Conservation (phyloP, 139 green algal genomes). For the Chlamydomonas urium region DNA sequence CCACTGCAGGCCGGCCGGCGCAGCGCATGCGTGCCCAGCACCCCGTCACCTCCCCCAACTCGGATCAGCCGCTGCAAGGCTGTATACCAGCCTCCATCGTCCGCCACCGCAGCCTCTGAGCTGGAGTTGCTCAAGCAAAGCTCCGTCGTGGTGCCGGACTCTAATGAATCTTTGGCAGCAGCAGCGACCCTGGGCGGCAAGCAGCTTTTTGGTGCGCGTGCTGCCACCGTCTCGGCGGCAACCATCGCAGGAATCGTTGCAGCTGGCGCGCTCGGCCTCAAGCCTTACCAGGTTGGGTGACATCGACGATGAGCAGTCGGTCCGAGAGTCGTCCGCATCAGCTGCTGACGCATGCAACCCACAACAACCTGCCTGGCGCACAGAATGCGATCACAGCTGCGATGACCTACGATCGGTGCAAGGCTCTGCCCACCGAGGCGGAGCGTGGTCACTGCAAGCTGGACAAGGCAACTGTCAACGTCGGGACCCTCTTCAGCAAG, state of each 20-base stretch:
- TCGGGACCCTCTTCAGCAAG: slow-evolving; percentile 1
- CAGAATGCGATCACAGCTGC: slow-evolving; percentile 14
- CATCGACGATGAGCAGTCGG: background rate
- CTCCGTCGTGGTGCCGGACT: background rate
- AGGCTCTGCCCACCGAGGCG: background rate
- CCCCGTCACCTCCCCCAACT: too few relatives aligned
- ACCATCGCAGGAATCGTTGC: background rate
- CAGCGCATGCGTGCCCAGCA: too few relatives aligned
- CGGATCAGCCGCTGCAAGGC: too few relatives aligned
- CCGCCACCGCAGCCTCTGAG: background rate
- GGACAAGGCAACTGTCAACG: slow-evolving; percentile 8
- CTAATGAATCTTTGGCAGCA: background rate
- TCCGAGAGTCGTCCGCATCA: background rate
- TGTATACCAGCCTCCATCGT: background rate
- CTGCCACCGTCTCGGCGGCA: background rate
- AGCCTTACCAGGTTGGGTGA: background rate
- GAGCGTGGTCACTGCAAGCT: slow-evolving; percentile 1
- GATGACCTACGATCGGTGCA: slow-evolving; percentile 4
- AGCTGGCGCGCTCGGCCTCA: background rate
- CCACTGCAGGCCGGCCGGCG: too few relatives aligned
- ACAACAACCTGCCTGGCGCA: background rate
- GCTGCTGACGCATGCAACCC: background rate
- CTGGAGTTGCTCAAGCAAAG: background rate
- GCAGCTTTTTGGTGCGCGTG: too few relatives aligned
- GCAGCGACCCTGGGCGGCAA: background rate